These are phyloP conservation scores for Chrysopogon serrulatus DNA, from an alignment of 176 grass and related monocot genomes.

Conservation along the genomic window DNA sequence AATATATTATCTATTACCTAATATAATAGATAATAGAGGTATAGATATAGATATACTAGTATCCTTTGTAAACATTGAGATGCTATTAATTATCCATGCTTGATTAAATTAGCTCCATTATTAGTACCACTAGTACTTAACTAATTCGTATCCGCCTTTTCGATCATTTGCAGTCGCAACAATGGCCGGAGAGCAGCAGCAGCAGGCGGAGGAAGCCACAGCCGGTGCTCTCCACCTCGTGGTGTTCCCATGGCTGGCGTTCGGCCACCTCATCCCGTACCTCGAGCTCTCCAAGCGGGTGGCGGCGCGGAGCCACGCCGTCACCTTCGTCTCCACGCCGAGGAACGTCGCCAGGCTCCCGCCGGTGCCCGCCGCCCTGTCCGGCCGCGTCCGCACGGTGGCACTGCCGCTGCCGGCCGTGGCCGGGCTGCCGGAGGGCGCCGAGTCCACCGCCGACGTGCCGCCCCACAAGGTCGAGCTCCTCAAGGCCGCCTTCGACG, in stretches of 20 bases:
- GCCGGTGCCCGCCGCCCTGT: not conserved
- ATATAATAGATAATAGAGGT: too few relatives aligned
- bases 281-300: conserved; percentile 10
- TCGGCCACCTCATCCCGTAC: conserved; percentile 17
- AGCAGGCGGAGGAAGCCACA: too few relatives aligned
- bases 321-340: conserved; percentile 16
- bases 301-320: not conserved
- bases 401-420: not conserved
- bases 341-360: not conserved
- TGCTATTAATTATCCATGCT: too few relatives aligned
- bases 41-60: too few relatives aligned
- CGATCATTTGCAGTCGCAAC: too few relatives aligned
- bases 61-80: too few relatives aligned
- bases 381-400: not conserved
- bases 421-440: not conserved
- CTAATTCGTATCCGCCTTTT: too few relatives aligned
- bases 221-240: not conserved
- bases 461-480: not conserved
- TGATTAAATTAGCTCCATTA: too few relatives aligned
- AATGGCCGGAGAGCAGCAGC: too few relatives aligned
- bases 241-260: conserved; percentile 27
- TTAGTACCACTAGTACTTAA: too few relatives aligned
- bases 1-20: too few relatives aligned
- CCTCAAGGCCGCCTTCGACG: not conserved
- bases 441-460: not conserved